Conservation (phyloP, 2,329 filamentous ascomycete species). For the Fusarium nisikadoi region DNA sequence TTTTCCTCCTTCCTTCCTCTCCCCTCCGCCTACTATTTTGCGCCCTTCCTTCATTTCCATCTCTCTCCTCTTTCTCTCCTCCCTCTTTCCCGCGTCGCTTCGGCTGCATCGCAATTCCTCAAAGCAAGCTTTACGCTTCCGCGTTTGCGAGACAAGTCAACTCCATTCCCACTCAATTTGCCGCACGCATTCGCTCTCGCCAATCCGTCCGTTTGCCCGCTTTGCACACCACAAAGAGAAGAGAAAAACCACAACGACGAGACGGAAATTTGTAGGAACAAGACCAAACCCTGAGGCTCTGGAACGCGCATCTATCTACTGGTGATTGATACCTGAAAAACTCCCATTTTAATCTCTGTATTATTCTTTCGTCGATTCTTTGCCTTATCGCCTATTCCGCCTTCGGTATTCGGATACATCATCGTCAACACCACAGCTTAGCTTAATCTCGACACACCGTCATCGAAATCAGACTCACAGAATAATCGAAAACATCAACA, state of each 20-base stretch:
- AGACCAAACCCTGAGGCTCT: conserved; percentile 37
- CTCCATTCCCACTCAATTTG: conserved; percentile 32
- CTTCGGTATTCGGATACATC: conserved; percentile 24
- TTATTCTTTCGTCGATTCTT: conserved; percentile 46
- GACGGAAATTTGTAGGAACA: conserved; percentile 37
- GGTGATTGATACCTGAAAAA: conserved; percentile 45
- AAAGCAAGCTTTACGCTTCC: conserved; percentile 23
- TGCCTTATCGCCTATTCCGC: conserved; percentile 38
- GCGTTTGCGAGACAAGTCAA: conserved; percentile 39
- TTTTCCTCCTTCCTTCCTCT: conserved; percentile 36
- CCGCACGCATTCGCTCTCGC: conserved; percentile 20
- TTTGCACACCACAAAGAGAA: conserved; percentile 26
- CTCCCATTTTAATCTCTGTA: conserved; percentile 44
- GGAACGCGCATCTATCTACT: conserved; percentile 47
- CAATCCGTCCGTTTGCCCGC: conserved; percentile 16
- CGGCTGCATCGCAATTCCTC: conserved; percentile 31
- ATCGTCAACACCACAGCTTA: conserved; percentile 30
- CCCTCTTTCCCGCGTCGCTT: conserved; percentile 45
- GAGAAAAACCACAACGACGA: conserved; percentile 30
- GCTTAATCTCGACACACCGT: conserved; percentile 40
- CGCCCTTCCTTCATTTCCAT: conserved; percentile 47
- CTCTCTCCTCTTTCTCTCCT: conserved; percentile 42
- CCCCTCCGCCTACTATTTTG: conserved; percentile 44
- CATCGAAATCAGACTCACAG: conserved; percentile 39
- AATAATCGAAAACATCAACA: conserved; percentile 43